Evolutionary conservation across 2,329 filamentous ascomycete species (phyloP).

Genomic region (Stemphylium lycopersici): DNA sequence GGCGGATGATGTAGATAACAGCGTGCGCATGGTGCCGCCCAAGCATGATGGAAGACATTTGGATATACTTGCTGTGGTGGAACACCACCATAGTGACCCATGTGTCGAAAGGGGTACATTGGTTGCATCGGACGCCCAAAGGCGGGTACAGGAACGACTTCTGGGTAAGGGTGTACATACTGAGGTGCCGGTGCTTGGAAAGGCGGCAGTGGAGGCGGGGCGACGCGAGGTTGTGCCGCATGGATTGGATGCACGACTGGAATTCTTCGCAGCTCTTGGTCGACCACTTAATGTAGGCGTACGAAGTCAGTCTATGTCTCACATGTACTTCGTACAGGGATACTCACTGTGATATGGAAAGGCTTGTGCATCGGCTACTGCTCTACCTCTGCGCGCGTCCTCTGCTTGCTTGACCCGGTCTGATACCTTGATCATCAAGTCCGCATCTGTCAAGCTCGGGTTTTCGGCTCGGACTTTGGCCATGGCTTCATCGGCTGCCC

Average conservation of each 20-base stretch:
- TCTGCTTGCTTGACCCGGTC: conserved; percentile 54
- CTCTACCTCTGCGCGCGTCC: conserved; percentile 27
- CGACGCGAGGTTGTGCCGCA: conserved; percentile 1
- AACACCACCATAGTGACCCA: conserved; percentile 1
- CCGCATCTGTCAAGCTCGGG: conserved; percentile 64
- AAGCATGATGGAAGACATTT: background rate
- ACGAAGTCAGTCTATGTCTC: too few species aligned
- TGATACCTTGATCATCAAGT: conserved; percentile 65
- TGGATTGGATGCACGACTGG: background rate
- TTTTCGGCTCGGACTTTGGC: conserved; percentile 63
- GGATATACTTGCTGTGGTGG: conserved; percentile 7
- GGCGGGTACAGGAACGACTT: background rate
- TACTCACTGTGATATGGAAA: conserved; percentile 27
- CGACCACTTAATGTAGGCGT: conserved; percentile 11
- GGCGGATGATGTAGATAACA: conserved; percentile 14
- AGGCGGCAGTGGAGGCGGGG: background rate
- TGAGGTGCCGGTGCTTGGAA: conserved; percentile 7
- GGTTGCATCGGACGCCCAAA: conserved; percentile 1
- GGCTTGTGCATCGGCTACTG: conserved; percentile 14
- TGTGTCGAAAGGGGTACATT: conserved; percentile 2
- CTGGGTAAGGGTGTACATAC: conserved; percentile 19
- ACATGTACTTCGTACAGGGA: too few species aligned
- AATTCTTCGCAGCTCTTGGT: conserved; percentile 19
- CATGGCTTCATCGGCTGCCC: conserved; percentile 65
- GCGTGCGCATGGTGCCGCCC: conserved; percentile 6